These are phyloP conservation scores for Wickerhamomyces bovis DNA, from an alignment of 805 yeast genomes.

Conservation along the genomic window DNA sequence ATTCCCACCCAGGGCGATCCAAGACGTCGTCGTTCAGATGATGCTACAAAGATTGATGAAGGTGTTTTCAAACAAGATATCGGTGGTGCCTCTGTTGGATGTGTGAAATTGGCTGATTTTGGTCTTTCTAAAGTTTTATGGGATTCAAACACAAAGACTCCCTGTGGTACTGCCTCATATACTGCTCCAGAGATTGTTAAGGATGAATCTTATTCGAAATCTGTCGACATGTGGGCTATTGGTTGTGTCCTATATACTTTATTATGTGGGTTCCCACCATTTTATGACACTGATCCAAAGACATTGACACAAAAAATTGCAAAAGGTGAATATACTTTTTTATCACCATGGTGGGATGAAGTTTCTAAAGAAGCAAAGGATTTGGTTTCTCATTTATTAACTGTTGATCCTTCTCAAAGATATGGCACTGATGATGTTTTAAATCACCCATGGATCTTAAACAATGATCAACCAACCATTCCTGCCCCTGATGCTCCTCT, in stretches of 20 bases:
- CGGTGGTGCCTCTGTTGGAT: constrained; percentile 92
- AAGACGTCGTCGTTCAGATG: constrained; percentile 46
- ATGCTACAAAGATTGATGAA: constrained; percentile 72
- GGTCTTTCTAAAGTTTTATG: constrained; percentile 89
- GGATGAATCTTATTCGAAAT: constrained; percentile 86
- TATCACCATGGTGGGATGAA: constrained; percentile 89
- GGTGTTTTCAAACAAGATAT: constrained; percentile 74
- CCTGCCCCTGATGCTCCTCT: constrained; percentile 47
- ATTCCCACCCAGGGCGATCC: constrained; percentile 33
- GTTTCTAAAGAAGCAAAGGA: constrained; percentile 84
- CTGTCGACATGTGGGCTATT: constrained; percentile 98
- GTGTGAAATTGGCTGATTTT: constrained; percentile 89
- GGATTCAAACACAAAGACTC: constrained; percentile 79
- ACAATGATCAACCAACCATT: constrained; percentile 27
- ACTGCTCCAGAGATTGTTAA: constrained; percentile 97
- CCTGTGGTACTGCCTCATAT: constrained; percentile 98
- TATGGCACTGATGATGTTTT: constrained; percentile 75
- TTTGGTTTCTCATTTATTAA: constrained; percentile 69
- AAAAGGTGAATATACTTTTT: constrained; percentile 63
- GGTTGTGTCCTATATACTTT: constrained; percentile 94
- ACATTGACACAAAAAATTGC: constrained; percentile 61
- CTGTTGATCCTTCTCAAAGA: constrained; percentile 74
- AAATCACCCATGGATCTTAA: constrained; percentile 72
- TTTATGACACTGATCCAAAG: constrained; percentile 78
- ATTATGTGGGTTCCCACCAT: constrained; percentile 96